phyloP scores from a whole-genome alignment of 2,329 filamentous ascomycete genomes.

The Raffaelea deltoideospora region DNA sequence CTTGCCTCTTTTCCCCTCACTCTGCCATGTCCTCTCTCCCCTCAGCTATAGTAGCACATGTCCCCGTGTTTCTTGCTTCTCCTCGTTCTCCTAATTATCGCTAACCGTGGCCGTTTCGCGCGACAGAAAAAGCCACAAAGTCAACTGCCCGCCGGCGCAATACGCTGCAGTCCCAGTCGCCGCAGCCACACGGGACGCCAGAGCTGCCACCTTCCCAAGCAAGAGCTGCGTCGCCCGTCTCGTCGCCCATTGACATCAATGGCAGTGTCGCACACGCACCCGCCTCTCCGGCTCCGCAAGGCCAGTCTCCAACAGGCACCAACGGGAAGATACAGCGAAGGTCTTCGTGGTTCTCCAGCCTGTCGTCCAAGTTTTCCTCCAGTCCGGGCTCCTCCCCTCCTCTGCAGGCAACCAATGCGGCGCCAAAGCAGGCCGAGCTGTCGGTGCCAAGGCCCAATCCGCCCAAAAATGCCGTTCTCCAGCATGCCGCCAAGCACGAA shows the following conservation, averaged over 20 bases:
- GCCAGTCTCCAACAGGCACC: not conserved
- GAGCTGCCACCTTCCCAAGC: not conserved
- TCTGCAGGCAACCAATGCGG: constrained; percentile 17
- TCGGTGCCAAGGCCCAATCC: constrained; percentile 33
- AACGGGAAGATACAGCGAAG: constrained; percentile 28
- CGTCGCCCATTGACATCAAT: constrained; percentile 1
- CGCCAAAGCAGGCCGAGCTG: constrained; percentile 25
- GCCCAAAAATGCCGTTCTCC: constrained; percentile 43
- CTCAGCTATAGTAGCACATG: not conserved
- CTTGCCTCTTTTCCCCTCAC: constrained; percentile 88
- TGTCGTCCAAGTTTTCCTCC: constrained; percentile 83
- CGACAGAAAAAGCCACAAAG: constrained; percentile 14
- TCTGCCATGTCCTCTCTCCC: constrained; percentile 35
- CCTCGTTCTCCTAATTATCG: too few relatives aligned
- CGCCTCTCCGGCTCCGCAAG: not conserved
- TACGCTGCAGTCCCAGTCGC: constrained; percentile 9
- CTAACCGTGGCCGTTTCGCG: too few relatives aligned
- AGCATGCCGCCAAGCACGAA: constrained; percentile 37
- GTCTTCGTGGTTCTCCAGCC: constrained; percentile 83
- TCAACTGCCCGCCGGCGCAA: constrained; percentile 13
- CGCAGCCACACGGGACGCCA: not conserved
- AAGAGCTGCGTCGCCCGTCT: not conserved
- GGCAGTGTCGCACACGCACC: not conserved
- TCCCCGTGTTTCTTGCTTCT: not conserved
- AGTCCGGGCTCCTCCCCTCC: constrained; percentile 16